Base-by-base conservation (phyloP, 306 rosid species). In the Rosa chinensis region DNA sequence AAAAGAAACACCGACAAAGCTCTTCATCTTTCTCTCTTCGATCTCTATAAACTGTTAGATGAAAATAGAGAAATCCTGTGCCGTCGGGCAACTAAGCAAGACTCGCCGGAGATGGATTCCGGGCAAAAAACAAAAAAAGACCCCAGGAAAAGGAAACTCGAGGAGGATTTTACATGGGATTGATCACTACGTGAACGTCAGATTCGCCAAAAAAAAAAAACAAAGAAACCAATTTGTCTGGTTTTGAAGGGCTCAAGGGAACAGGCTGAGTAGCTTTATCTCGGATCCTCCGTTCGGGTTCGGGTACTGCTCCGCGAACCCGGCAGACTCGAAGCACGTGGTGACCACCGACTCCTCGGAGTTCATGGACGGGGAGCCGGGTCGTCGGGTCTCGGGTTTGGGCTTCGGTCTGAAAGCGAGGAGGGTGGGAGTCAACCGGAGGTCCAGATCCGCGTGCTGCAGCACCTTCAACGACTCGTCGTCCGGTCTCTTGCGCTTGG, bases 321-420 rank as follows among this genome's bases (percentile, higher is more conserved):
- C 84, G 70, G 87, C 82, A 3, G 69, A 63, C 1, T 92, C 97
- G 81, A 89, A 87, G 78, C 97, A 89, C 72, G 88, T 82, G 45
- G 93, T 94, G 23, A 93, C 89, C 59, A 73, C 97, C 2, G 99
- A 95, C 75, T 92, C 99, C 74, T 90, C 99, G 0, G 99, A 95
- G 73, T 89, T 92, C 95, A 92, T 89, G 20, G 97, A 95, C 78
- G 98, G 98, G 44, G 96, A 84, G 0, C 87, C 93, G 53, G 90
- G 86, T 50, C 97, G 89, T 25, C 86, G 88, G 84, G 68, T 77
- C 42, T 91, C 98, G 49, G 71, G 69, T 23, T 82, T 80, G 81
- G 18, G 53, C 53, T 40, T 45, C 13, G 79, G 44, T 81, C 82
- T 92, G 10, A 79, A 89, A 20, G 81, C 71, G 0, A 84, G 82